phyloP scores from a whole-genome alignment of 1,139 yeast species.

The Suhomyces bokatorum region DNA sequence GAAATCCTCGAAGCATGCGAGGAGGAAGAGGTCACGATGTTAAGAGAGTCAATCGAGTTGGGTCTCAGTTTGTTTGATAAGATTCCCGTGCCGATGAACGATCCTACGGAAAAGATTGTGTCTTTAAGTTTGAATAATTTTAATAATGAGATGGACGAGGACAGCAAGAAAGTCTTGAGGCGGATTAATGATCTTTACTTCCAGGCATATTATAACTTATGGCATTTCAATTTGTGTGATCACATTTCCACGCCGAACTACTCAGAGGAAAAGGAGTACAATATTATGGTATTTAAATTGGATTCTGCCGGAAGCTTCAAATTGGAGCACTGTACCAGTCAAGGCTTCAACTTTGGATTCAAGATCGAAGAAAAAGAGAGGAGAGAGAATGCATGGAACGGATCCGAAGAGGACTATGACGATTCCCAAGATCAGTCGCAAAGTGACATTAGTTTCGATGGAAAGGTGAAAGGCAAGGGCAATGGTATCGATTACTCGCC shows the following conservation, averaged over 20 bases:
- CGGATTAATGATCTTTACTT: slow-evolving; percentile 56
- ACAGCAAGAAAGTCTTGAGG: slow-evolving; percentile 28
- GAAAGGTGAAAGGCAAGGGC: slow-evolving; percentile 2
- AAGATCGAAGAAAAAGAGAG: slow-evolving; percentile 18
- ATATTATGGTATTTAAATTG: slow-evolving; percentile 31
- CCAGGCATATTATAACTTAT: slow-evolving; percentile 65
- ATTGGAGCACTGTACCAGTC: slow-evolving; percentile 33
- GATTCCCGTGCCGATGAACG: slow-evolving; percentile 55
- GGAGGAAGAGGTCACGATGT: slow-evolving; percentile 3
- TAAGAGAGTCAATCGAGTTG: slow-evolving; percentile 37
- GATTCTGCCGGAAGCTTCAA: slow-evolving; percentile 27
- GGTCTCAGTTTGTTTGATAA: slow-evolving; percentile 65
- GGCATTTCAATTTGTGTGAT: slow-evolving; percentile 80
- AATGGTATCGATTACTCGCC: slow-evolving; percentile 18
- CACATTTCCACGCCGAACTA: slow-evolving; percentile 15
- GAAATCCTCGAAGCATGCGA: slow-evolving; percentile 32
- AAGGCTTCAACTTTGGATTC: slow-evolving; percentile 37
- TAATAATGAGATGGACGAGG: slow-evolving; percentile 20
- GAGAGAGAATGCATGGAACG: slow-evolving; percentile 3
- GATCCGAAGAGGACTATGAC: slow-evolving; percentile 8
- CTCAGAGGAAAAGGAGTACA: slow-evolving; percentile 15
- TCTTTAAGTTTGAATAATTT: slow-evolving; percentile 37
- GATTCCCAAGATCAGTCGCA: slow-evolving; percentile 12
- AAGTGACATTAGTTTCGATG: slow-evolving; percentile 4
- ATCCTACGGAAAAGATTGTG: slow-evolving; percentile 43